A percentile compares a stretch with the other conserved stretches of the same genome.
Evolutionary conservation across 768 basidiomycete genomes (phyloP).

Genomic region (Suillus discolor): DNA sequence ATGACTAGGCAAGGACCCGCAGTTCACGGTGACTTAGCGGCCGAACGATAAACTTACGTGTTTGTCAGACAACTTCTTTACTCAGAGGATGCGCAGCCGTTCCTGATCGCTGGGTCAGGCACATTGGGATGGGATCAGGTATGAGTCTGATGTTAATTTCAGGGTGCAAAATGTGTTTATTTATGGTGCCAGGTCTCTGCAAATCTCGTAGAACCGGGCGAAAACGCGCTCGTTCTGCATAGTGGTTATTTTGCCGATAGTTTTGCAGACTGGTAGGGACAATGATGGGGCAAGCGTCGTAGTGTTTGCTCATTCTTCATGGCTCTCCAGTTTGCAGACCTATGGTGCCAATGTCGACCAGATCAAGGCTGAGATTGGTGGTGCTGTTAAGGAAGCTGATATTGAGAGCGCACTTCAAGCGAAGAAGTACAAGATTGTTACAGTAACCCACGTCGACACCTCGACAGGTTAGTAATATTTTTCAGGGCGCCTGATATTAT

Average conservation of each 20-base stretch:
- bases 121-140: slow-evolving; percentile 98
- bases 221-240: slow-evolving; percentile 81
- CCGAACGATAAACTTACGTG: slow-evolving; percentile 6
- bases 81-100: slow-evolving; percentile 81
- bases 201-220: slow-evolving; percentile 84
- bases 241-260: slow-evolving; percentile 95
- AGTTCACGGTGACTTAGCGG: not conserved
- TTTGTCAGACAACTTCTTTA: slow-evolving; percentile 69
- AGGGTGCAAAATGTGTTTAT: not conserved
- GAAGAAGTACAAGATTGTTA: slow-evolving; percentile 86
- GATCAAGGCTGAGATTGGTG: slow-evolving; percentile 81
- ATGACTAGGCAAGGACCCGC: slow-evolving; percentile 63
- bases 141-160: slow-evolving; percentile 17
- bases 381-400: slow-evolving; percentile 59
- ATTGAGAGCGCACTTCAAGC: slow-evolving; percentile 70
- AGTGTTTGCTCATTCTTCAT: not conserved
- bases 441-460: slow-evolving; percentile 95
- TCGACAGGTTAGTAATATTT: slow-evolving; percentile 61
- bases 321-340: slow-evolving; percentile 61
- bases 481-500: not conserved
- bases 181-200: slow-evolving; percentile 64
- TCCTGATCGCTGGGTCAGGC: slow-evolving; percentile 92
- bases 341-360: slow-evolving; percentile 91
- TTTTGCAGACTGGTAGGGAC: slow-evolving; percentile 77
- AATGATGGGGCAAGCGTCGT: slow-evolving; percentile 1